A percentile compares a stretch with the other conserved stretches of the same genome.
Evolutionary conservation across 768 basidiomycete species (phyloP).

Genomic region (Hortiboletus campestris): DNA sequence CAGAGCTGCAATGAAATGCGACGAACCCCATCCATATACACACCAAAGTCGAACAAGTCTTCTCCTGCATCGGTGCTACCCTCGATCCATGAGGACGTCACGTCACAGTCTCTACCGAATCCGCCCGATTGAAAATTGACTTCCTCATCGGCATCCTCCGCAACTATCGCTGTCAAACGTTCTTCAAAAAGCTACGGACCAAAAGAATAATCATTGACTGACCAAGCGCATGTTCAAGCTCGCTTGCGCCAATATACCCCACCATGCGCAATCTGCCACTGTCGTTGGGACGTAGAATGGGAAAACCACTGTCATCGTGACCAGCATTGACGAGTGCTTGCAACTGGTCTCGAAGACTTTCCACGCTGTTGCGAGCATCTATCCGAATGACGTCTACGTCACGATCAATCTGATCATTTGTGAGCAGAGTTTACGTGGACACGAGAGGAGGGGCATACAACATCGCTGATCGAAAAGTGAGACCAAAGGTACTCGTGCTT

Average conservation of each 20-base stretch:
- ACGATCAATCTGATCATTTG: slow-evolving; percentile 54
- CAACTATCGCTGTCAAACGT: slow-evolving; percentile 59
- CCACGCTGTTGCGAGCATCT: slow-evolving; percentile 74
- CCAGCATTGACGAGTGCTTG: slow-evolving; percentile 54
- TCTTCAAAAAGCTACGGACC: not conserved
- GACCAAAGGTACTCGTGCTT: slow-evolving; percentile 93
- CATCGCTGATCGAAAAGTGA: slow-evolving; percentile 67
- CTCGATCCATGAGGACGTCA: slow-evolving; percentile 58
- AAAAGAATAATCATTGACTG: slow-evolving; percentile 27
- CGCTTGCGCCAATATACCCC: slow-evolving; percentile 89
- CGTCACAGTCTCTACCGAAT: slow-evolving; percentile 38
- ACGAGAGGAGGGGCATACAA: slow-evolving; percentile 49
- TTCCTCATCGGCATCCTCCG: slow-evolving; percentile 63
- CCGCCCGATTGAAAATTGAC: slow-evolving; percentile 61
- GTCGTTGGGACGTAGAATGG: slow-evolving; percentile 62
- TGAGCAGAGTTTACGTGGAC: not conserved
- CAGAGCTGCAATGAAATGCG: not conserved
- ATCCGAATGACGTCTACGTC: slow-evolving; percentile 69
- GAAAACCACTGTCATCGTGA: slow-evolving; percentile 81
- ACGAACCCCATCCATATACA: slow-evolving; percentile 86
- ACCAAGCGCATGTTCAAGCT: slow-evolving; percentile 93
- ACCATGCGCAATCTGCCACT: slow-evolving; percentile 60
- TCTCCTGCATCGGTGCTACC: slow-evolving; percentile 14
- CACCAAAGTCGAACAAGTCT: slow-evolving; percentile 77
- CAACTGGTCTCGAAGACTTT: slow-evolving; percentile 70